Percentiles rank a stretch among this genome's conserved stretches.
Conservation (phyloP, 495 filamentous ascomycete genomes). For the Talaromyces liani region DNA sequence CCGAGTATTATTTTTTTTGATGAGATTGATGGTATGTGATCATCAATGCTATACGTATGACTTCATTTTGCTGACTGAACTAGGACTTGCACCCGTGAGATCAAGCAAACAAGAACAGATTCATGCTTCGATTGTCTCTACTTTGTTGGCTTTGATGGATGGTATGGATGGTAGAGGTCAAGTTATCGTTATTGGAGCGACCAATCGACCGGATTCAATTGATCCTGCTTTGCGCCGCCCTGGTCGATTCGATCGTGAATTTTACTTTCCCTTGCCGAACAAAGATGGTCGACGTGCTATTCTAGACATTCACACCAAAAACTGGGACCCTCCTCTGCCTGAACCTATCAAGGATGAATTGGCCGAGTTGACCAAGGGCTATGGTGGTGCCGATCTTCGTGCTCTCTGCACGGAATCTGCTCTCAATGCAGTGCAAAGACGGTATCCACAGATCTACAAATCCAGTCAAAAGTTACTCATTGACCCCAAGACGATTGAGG, state of each 20-base stretch:
- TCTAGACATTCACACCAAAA: conserved; percentile 90
- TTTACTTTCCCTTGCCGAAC: conserved; percentile 92
- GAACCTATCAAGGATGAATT: conserved; percentile 72
- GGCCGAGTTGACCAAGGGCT: conserved; percentile 86
- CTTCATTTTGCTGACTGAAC: neutral
- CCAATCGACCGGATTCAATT: conserved; percentile 95
- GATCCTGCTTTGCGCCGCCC: conserved; percentile 96
- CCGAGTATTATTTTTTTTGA: conserved; percentile 99
- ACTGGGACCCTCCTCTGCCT: conserved; percentile 76
- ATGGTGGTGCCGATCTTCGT: conserved; percentile 89
- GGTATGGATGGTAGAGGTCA: conserved; percentile 98
- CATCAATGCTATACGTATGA: too few relatives aligned
- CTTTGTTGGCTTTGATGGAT: conserved; percentile 92
- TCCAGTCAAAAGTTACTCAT: conserved; percentile 87
- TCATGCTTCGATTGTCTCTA: conserved; percentile 96
- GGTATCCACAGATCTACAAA: conserved; percentile 92
- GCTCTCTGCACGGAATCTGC: conserved; percentile 97
- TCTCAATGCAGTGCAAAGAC: conserved; percentile 92
- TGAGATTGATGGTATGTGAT: conserved; percentile 76
- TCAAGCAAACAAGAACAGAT: conserved; percentile 98
- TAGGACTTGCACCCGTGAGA: conserved; percentile 78
- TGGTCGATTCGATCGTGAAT: conserved; percentile 93
- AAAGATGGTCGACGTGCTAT: conserved; percentile 71
- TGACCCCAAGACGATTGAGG: conserved; percentile 71
- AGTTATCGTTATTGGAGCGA: conserved; percentile 96